A percentile compares a stretch with the other conserved stretches of the same genome.
phyloP scores from a whole-genome alignment of 129 eudicot genomes.

The Flaveria trinervia region DNA sequence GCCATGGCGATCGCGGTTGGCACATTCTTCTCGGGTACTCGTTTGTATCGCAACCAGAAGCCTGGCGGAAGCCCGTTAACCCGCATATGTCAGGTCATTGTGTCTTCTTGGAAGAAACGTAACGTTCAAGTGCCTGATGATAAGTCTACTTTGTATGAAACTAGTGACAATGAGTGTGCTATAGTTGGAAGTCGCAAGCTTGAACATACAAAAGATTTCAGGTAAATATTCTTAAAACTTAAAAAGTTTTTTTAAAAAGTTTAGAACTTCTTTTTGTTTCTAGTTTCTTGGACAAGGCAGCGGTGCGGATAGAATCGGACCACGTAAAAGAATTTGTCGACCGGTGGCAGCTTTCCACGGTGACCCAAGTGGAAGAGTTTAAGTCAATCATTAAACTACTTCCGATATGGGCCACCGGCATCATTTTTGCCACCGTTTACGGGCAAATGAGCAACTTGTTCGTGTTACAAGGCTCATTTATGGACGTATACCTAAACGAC shows the following conservation, averaged over 20 bases:
- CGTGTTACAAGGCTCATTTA: conserved; percentile 71
- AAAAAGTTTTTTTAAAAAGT: not conserved
- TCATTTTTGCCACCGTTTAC: conserved; percentile 61
- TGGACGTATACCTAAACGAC: conserved; percentile 46
- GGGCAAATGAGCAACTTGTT: conserved; percentile 77
- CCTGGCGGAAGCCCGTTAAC: conserved; percentile 80
- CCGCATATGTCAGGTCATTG: conserved; percentile 58
- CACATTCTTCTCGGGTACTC: conserved; percentile 63
- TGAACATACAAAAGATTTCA: conserved; percentile 53
- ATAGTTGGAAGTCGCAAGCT: conserved; percentile 66
- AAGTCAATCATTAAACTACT: conserved; percentile 59
- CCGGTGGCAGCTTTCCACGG: conserved; percentile 79
- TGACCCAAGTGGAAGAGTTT: conserved; percentile 82
- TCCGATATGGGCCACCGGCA: conserved; percentile 85
- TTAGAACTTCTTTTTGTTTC: conserved; percentile 17
- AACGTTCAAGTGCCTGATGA: conserved; percentile 43
- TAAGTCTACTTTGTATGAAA: conserved; percentile 47
- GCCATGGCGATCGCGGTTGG: conserved; percentile 71
- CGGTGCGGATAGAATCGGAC: conserved; percentile 53
- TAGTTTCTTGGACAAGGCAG: conserved; percentile 89
- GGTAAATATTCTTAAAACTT: conserved; percentile 33
- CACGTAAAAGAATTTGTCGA: conserved; percentile 28
- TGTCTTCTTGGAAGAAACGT: conserved; percentile 55
- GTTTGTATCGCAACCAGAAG: conserved; percentile 56
- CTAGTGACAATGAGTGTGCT: conserved; percentile 47